Evolutionary conservation across 140 eudicot species (phyloP), one percentile per base, ranked within the genome.

Genomic region (Anethum foeniculum): DNA sequence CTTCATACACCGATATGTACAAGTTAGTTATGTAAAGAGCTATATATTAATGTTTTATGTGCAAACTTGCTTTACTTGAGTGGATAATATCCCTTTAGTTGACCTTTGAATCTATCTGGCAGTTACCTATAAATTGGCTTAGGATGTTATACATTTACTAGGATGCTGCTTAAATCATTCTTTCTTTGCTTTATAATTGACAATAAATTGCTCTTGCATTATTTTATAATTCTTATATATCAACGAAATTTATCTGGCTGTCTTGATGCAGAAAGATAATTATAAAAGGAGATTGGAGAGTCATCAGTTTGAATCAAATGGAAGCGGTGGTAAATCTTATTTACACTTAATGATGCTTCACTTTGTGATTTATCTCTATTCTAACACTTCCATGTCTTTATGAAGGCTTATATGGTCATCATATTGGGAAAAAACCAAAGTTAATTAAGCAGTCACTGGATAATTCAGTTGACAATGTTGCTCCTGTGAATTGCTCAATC

Each of bases 301-400:
- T 79, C 92, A 88, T 92, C 98, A 88, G 44, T 86, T 86, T 79
- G 97, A 93, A 77, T 88, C 97, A 15, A 90, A 93, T 83, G 92
- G 98, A 75, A 90, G 85, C 86, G 88, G 85, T 77, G 98, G 98
- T 93, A 91, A 49, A 78, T 58, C 81, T 83, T 85, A 13, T 75
- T 81, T n/a, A 80, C 16, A 13, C 77, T 77, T 65, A 36, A 71
- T 71, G 16, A 47, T 76, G 74, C 82, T 84, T 87, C 68, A 83
- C 73, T 28, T 68, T 34, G 43, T 68, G 44, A 13, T 79, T n/a
- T 19, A 23, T 80, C 81, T 65, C 13, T 67, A 58, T 67, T 56
- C 36, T 67, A 44, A 46, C 52, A 52, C 38, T 28, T n/a, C 69
- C 28, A 18, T 72, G 62, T 64, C 14, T 75, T 19, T 82, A 15